phyloP scores from a whole-genome alignment of 2,329 filamentous ascomycete genomes.

The Pestalotiopsis fici region DNA sequence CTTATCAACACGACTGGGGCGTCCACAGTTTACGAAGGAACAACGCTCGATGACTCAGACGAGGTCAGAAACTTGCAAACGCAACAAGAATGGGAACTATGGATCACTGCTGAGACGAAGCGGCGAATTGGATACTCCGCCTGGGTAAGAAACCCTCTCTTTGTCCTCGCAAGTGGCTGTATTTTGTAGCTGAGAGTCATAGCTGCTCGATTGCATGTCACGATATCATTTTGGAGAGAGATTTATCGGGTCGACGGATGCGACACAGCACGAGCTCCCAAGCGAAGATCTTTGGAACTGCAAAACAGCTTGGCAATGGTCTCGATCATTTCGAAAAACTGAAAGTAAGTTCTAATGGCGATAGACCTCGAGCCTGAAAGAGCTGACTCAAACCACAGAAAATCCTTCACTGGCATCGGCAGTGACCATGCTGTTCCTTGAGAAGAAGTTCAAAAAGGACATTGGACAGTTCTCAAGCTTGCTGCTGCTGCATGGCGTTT shows the following conservation, averaged over 20 bases:
- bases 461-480: background rate
- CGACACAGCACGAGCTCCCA: background rate
- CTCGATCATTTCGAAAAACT: background rate
- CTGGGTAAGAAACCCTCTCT: background rate
- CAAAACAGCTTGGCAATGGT: background rate
- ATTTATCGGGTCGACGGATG: background rate
- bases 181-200: background rate
- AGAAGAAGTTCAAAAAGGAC: background rate
- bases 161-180: background rate
- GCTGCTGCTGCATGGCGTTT: background rate
- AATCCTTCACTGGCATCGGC: background rate
- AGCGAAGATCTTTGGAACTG: background rate
- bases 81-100: background rate
- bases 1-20: background rate
- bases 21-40: background rate
- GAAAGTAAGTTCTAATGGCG: background rate
- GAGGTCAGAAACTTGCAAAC: background rate
- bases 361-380: background rate
- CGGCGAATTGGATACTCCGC: background rate
- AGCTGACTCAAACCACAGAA: background rate
- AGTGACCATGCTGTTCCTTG: background rate
- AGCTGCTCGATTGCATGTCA: constrained; percentile 7
- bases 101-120: background rate
- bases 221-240: background rate
- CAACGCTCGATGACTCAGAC: too few relatives aligned